Conservation (phyloP, 257 asterid genomes). For the Petunia secreta region DNA sequence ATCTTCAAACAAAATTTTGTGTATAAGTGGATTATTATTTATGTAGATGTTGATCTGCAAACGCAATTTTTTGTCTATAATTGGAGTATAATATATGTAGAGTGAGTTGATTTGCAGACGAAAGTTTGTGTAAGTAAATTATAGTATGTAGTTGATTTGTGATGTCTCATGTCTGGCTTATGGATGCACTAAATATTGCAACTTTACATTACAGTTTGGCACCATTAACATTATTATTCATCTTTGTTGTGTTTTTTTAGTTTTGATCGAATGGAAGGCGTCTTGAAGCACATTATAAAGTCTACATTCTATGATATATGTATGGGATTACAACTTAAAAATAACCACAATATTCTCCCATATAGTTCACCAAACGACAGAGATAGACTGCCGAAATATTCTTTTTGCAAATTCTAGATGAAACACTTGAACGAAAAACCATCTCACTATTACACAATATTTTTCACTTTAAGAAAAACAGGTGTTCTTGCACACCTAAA, state of each 20-base stretch:
- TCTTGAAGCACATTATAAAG: no score
- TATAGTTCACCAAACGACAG: no score
- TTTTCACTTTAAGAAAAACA: no score
- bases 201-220: background rate
- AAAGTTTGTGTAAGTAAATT: background rate
- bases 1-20: conserved; percentile 9
- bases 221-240: background rate
- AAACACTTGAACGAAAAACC: background rate
- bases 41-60: no score
- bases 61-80: conserved; percentile 23
- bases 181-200: background rate
- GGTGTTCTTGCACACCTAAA: background rate
- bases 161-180: background rate
- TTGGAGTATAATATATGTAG: background rate
- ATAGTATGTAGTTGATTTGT: background rate
- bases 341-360: background rate
- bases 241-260: no score
- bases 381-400: no score
- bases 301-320: background rate
- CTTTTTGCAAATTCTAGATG: background rate
- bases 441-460: no score
- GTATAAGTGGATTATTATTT: no score
- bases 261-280: no score
- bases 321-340: background rate
- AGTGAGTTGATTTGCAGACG: background rate